These are phyloP conservation scores for Biscogniauxia marginata DNA, from an alignment of 2,329 filamentous ascomycete species.

Conservation along the genomic window DNA sequence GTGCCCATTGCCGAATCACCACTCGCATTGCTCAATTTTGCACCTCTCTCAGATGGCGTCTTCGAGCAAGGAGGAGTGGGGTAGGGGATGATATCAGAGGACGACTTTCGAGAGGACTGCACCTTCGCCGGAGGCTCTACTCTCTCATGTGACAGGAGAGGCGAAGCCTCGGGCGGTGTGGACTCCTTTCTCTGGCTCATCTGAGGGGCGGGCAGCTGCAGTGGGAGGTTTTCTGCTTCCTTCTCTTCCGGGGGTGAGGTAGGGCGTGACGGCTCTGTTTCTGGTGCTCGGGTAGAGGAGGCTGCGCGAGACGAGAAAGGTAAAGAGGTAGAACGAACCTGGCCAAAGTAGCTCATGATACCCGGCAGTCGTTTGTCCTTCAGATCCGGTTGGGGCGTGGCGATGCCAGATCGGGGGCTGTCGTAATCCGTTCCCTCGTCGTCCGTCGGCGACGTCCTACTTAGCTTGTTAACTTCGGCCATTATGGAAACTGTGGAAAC, in stretches of 20 bases:
- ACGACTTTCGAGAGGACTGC: conserved; percentile 28
- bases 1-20: conserved; percentile 37
- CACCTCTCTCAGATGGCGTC: conserved; percentile 43
- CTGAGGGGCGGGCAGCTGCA: conserved; percentile 23
- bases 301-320: conserved; percentile 43
- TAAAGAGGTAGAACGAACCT: conserved; percentile 93
- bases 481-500: conserved; percentile 20
- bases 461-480: conserved; percentile 49
- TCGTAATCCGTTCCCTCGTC: conserved; percentile 76
- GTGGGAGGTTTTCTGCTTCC: conserved; percentile 22
- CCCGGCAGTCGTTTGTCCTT: conserved; percentile 93
- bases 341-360: conserved; percentile 96
- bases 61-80: conserved; percentile 59
- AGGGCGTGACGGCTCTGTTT: conserved; percentile 35
- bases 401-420: conserved; percentile 85
- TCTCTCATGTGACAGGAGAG: conserved; percentile 41
- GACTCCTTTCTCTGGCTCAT: conserved; percentile 24
- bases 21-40: conserved; percentile 41
- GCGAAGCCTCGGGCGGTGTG: conserved; percentile 27
- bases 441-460: conserved; percentile 57
- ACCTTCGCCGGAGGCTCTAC: conserved; percentile 32
- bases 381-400: conserved; percentile 89
- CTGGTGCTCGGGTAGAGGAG: conserved; percentile 40
- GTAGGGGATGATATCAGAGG: conserved; percentile 43
- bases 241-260: conserved; percentile 36